Evolutionary conservation across 1,284 basidiomycete species (phyloP).

Genomic region (Volvariella volvacea): DNA sequence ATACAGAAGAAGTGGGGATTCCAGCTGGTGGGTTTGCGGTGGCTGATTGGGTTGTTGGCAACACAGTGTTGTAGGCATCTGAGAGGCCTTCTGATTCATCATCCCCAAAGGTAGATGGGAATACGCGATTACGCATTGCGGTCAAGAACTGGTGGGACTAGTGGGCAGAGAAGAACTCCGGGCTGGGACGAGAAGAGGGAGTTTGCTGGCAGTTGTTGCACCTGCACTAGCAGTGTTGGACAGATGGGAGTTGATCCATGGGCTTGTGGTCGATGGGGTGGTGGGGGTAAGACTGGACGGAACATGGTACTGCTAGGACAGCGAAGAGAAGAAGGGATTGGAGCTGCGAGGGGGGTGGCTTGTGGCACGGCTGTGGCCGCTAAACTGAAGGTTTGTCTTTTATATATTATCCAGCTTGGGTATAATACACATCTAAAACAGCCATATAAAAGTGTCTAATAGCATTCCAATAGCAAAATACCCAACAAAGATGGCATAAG

Average conservation of each 20-base stretch:
- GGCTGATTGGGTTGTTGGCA: no score
- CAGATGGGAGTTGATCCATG: constrained; percentile 36
- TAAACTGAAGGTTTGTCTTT: no score
- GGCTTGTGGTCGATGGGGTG: constrained; percentile 18
- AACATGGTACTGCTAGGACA: constrained; percentile 38
- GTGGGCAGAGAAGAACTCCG: constrained; percentile 58
- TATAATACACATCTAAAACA: no score
- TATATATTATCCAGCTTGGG: no score
- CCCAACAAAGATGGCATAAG: no score
- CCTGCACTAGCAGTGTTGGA: background rate
- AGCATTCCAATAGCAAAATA: no score
- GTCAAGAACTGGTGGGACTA: constrained; percentile 46
- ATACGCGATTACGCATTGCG: constrained; percentile 53
- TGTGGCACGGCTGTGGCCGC: constrained; percentile 57
- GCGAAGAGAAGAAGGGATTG: constrained; percentile 43
- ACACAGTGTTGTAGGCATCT: constrained; percentile 43
- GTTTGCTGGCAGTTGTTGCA: constrained; percentile 7
- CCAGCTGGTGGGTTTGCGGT: no score
- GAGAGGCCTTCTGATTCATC: constrained; percentile 59
- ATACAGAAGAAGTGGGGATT: background rate
- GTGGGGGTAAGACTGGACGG: constrained; percentile 40
- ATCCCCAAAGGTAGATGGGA: constrained; percentile 43
- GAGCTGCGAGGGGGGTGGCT: constrained; percentile 56
- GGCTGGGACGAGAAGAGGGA: constrained; percentile 40
- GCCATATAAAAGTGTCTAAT: no score